Base-by-base conservation (phyloP, 306 rosid species). In the Canavalia gladiata region DNA sequence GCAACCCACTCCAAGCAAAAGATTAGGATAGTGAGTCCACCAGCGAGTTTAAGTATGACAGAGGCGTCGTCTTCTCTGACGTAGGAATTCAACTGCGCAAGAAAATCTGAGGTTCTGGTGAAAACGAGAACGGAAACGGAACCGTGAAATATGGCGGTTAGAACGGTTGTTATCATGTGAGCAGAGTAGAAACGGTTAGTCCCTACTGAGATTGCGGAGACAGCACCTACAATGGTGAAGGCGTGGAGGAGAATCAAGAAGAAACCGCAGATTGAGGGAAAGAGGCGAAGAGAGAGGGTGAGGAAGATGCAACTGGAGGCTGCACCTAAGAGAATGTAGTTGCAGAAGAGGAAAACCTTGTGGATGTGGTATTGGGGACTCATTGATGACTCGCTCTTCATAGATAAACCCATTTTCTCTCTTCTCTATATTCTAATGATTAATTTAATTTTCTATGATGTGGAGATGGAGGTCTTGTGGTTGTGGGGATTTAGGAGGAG, bases 261-360 rank as follows among this genome's bases (percentile, higher is more conserved):
- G 85, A 90, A 74, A 70, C 97, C 97, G 8, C 97, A 86, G 42
- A 91, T 51, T 0, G 97, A 93, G 3, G 97, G 97, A 58, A 93
- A 1, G 78, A 91, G 93, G 28, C 96, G 87, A 45, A 93, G 97
- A 0, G 97, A 93, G 52, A 93, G 92, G 9, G 97, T 91, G 72
- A 93, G 94, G 87, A 93, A 93, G 77, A 93, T 91, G 91, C 97
- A 93, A 63, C 93, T 87, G 12, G 97, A 87, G 50, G 97, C 96
- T 33, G 97, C 91, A 0, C 91, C 92, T 9, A 91, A 83, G 34
- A 93, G 90, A 4, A 93, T 80, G 90, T 93, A 93, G 93, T 91
- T 93, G 87, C 97, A 87, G 76, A 93, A 83, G 8, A 93, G 86
- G 82, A 93, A 93, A 18, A 83, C 74, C 65, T 90, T 93, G 81